A percentile compares a stretch with the other conserved stretches of the same genome.
phyloP scores from a whole-genome alignment of 225 moss, liverwort and hornwort genomes.

The Bryoerythrophyllum caledonicum region DNA sequence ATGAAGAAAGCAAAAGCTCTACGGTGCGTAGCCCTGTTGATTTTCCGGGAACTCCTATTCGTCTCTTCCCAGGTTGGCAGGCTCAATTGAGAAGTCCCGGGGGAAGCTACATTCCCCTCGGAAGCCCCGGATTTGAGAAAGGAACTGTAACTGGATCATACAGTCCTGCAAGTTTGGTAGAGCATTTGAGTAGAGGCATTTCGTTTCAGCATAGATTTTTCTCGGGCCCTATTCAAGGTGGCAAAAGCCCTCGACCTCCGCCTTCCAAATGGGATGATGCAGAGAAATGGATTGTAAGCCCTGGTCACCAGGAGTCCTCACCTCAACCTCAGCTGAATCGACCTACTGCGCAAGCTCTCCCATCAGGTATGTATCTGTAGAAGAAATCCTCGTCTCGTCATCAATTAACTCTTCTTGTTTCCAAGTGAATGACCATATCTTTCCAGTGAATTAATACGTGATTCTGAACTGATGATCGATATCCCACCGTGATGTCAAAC shows the following conservation, averaged over 20 bases:
- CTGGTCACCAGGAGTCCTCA: conserved; percentile 33
- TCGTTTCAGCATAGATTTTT: conserved; percentile 29
- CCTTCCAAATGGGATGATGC: conserved; percentile 47
- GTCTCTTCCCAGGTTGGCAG: conserved; percentile 35
- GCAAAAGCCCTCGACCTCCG: conserved; percentile 31
- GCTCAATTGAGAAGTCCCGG: conserved; percentile 30
- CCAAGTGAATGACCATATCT: neutral
- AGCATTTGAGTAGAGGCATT: conserved; percentile 29
- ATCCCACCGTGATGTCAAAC: neutral
- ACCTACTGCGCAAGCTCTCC: conserved; percentile 19
- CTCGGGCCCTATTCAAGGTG: conserved; percentile 33
- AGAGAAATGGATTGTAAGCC: conserved; percentile 43
- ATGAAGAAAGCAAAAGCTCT: conserved; percentile 17
- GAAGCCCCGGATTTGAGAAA: conserved; percentile 27
- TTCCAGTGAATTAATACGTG: neutral
- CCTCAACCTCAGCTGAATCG: conserved; percentile 28
- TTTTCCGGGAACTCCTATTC: conserved; percentile 27
- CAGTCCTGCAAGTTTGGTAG: conserved; percentile 34
- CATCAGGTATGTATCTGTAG: conserved; percentile 22
- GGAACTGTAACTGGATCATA: conserved; percentile 8
- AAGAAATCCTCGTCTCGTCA: neutral
- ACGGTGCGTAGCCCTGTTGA: conserved; percentile 23
- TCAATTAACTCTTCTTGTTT: conserved; percentile 4
- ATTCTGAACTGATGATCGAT: neutral
- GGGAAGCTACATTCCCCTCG: conserved; percentile 13